Evolutionary conservation across 176 grass and related monocot species (phyloP).

Genomic region (Lolium perenne): DNA sequence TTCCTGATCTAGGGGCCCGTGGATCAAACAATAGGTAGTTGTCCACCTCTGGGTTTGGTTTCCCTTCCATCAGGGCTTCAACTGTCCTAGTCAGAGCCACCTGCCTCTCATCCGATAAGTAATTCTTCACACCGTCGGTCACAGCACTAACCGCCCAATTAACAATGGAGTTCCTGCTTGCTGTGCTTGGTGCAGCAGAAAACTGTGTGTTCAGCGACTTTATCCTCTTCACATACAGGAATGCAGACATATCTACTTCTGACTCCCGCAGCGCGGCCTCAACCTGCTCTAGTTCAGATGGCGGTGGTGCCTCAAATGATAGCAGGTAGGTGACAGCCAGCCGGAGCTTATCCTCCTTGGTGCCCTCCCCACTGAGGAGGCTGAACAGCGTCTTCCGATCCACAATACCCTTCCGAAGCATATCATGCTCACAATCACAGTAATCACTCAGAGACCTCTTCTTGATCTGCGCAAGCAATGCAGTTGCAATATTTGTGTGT

Average conservation of each 20-base stretch:
- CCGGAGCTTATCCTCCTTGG: conserved; percentile 89
- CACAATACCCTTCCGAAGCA: conserved; percentile 75
- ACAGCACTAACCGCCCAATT: conserved; percentile 95
- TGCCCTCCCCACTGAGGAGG: conserved; percentile 84
- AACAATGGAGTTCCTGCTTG: conserved; percentile 82
- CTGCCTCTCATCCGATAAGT: conserved; percentile 86
- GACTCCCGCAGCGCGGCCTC: conserved; percentile 74
- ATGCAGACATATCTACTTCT: conserved; percentile 79
- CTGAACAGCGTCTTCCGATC: conserved; percentile 65
- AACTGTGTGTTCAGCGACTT: conserved; percentile 87
- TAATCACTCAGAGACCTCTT: conserved; percentile 85
- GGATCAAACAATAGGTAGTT: conserved; percentile 90
- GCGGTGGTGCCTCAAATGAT: conserved; percentile 64
- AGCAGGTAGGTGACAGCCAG: conserved; percentile 86
- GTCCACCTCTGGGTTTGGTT: conserved; percentile 85
- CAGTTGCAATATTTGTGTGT: conserved; percentile 88
- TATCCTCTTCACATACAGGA: conserved; percentile 91
- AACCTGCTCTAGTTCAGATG: conserved; percentile 78
- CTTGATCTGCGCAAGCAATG: conserved; percentile 83
- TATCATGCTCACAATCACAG: conserved; percentile 79
- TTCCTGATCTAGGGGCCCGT: conserved; percentile 71
- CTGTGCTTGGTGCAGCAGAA: conserved; percentile 68
- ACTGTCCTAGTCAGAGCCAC: conserved; percentile 87
- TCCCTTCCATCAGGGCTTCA: conserved; percentile 91
- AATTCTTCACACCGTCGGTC: conserved; percentile 90